Base-by-base conservation (phyloP, 306 rosid species). In the Glycyrrhiza uralensis region DNA sequence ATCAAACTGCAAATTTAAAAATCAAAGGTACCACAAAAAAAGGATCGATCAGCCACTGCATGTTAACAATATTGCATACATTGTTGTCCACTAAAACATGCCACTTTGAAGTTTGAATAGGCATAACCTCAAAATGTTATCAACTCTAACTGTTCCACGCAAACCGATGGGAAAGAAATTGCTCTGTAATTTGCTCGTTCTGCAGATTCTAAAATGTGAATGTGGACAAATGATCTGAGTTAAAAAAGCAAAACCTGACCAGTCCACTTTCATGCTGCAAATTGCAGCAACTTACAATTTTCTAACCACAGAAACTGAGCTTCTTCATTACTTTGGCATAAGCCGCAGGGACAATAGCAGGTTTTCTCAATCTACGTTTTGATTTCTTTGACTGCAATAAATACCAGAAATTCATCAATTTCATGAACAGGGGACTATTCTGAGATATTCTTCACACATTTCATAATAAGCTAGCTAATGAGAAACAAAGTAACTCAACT, bases 281-380 rank as follows among this genome's bases (percentile, higher is more conserved):
- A 49, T 47, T 18, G 73, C 74, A 66, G 69, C 50, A 78, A 75
- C 45, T 24, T 77, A 49, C 8, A 60, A 66, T 76, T 22, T 54
- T 74, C 79, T 87, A 89, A 71, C 71, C 83, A 69, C 88, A 74
- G 79, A 91, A 94, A 80, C 45, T 78, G 71, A 91, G 97, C 75
- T 90, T 94, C 95, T 91, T 91, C 97, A 94, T 94, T 76, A 89
- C 92, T 83, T 79, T 91, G 77, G 98, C 96, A 55, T 82, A 94
- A 63, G 97, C 97, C 42, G 18, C 65, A 44, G 91, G 92, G 51
- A 94, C 97, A 56, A 76, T 75, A 13, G 80, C 88, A 5, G 98
- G 96, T 57, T 65, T 60, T 74, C 93, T 89, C 76, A 93, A 87
- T 84, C 91, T 87, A 26, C 96, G 94, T 76, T 93, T 93, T 15